Conservation (phyloP, 495 filamentous ascomycete genomes). For the Penicillium manginii region DNA sequence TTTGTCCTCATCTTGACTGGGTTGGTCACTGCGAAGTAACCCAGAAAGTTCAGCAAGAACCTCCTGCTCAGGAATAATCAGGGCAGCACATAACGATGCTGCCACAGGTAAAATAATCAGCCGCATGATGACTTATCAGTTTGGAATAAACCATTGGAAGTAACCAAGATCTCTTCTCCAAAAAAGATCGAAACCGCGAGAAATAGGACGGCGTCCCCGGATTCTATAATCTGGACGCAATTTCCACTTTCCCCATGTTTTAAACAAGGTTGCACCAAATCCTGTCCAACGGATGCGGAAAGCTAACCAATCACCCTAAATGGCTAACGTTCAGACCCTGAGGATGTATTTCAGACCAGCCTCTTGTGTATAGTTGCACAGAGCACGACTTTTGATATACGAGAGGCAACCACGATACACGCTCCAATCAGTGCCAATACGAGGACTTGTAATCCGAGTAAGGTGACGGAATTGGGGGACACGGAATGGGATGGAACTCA, state of each 20-base stretch:
- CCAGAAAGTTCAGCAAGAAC: slow-evolving; percentile 38
- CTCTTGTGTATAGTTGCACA: slow-evolving; percentile 2
- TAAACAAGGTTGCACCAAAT: not conserved
- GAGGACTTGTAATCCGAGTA: not conserved
- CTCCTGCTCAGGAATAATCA: slow-evolving; percentile 62
- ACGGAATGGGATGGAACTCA: not conserved
- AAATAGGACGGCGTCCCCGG: not conserved
- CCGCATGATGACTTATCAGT: slow-evolving; percentile 43
- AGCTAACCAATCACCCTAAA: slow-evolving; percentile 1
- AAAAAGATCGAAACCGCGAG: not conserved
- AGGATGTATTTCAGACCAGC: not conserved
- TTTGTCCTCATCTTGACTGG: not conserved
- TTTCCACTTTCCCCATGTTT: slow-evolving; percentile 3
- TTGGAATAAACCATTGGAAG: slow-evolving; percentile 1
- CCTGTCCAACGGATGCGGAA: not conserved
- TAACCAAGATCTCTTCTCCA: not conserved
- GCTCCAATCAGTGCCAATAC: not conserved
- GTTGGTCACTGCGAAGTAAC: not conserved
- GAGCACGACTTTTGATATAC: slow-evolving; percentile 1
- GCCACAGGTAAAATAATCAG: slow-evolving; percentile 55
- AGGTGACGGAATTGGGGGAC: not conserved
- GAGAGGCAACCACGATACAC: slow-evolving; percentile 1
- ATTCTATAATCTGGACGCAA: not conserved
- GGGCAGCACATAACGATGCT: slow-evolving; percentile 54
- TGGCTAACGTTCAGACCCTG: not conserved